Evolutionary conservation across 257 asterid genomes (phyloP).

Genomic region (Knoxia roxburghii): DNA sequence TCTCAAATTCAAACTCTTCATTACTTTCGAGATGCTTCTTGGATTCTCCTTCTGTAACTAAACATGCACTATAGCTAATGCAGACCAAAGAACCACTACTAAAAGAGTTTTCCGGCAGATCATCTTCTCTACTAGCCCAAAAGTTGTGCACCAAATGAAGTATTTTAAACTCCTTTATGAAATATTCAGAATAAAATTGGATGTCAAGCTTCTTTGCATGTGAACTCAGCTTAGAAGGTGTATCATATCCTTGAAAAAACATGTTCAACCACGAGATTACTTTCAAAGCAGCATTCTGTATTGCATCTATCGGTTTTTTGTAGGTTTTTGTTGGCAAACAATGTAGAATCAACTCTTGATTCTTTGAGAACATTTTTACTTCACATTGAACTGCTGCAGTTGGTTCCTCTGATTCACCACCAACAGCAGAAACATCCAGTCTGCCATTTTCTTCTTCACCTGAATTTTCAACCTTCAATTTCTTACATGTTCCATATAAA

Average conservation of each 20-base stretch:
- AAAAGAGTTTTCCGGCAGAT: conserved; percentile 18
- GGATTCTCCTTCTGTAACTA: conserved; percentile 40
- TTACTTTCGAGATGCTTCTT: conserved; percentile 77
- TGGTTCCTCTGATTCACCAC: conserved; percentile 27
- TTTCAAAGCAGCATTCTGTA: conserved; percentile 62
- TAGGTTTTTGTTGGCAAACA: conserved; percentile 63
- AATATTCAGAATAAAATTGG: conserved; percentile 37
- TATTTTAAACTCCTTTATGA: conserved; percentile 42
- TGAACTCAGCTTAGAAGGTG: conserved; percentile 32
- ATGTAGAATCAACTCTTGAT: conserved; percentile 49
- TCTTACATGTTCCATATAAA: conserved; percentile 48
- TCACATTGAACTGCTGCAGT: conserved; percentile 48
- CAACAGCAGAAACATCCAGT: conserved; percentile 21
- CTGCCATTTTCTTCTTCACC: conserved; percentile 31
- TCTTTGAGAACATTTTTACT: conserved; percentile 53
- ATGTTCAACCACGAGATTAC: conserved; percentile 66
- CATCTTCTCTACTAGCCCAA: conserved; percentile 22
- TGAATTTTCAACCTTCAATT: conserved; percentile 44
- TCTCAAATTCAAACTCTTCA: conserved; percentile 87
- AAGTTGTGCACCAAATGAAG: conserved; percentile 41
- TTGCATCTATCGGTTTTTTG: conserved; percentile 64
- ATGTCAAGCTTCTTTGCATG: conserved; percentile 50
- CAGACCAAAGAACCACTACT: conserved; percentile 62
- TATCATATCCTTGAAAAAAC: conserved; percentile 42
- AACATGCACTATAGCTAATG: conserved; percentile 53